Evolutionary conservation across 257 asterid genomes (phyloP), one percentile per base, ranked within the genome.

Genomic region (Rehmannia glutinosa): DNA sequence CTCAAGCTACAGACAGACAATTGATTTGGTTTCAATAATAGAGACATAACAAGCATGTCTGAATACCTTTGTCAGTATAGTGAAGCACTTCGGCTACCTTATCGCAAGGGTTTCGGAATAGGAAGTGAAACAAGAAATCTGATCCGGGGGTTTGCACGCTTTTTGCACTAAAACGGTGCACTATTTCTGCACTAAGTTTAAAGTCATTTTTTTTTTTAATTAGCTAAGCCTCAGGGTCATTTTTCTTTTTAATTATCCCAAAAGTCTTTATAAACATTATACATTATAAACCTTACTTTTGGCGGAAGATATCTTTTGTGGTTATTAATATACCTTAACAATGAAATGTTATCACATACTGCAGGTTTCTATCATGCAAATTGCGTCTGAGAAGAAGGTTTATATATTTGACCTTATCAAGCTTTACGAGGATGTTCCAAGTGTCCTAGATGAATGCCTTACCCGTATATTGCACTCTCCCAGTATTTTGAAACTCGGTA

Each of bases 361-460:
- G 75, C 87, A 94, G 99, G 99, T 94, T 45, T 94, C 97, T 43
- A 94, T 94, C 74, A 85, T 94, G 88, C 99, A 94, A 87, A 88
- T 94, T 73, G 96, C 99, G 52, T 82, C 97, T 21, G 93, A 84
- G 69, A 79, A 81, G 79, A 87, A 75, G 84, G 99, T 83, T 67
- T 94, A 82, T 62, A 87, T 91, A 76, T 71, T 91, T 21, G 99
- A 94, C 81, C 94, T 94, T 56, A 88, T 94, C 84, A 91, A 84
- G 80, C 82, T 94, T 54, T 68, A 84, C 73, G 75, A 68, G 23
- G 91, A 87, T 53, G 82, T 65, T 66, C 91, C 97, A 7, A 78
- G 76, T 73, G 71, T 79, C 61, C 83, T 94, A 38, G 89, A 94
- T 73, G 79, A 91, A 64, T 89, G 96, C 80, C 94, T 94, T 65